Conservation (phyloP, 208 protist genomes). For the Entamoeba histolytica region DNA sequence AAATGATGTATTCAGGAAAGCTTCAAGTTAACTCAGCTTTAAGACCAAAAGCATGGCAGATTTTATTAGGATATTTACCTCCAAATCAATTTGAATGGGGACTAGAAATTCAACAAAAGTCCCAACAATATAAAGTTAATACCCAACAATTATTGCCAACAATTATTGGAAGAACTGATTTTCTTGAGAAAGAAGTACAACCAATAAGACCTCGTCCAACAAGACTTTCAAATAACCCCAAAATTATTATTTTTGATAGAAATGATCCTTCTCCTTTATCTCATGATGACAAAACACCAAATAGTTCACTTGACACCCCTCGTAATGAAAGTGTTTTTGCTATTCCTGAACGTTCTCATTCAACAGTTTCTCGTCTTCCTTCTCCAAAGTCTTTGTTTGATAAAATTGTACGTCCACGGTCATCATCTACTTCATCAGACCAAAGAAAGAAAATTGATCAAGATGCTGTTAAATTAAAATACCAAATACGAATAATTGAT, state of each 20-base stretch:
- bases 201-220: too few relatives aligned
- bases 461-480: not conserved
- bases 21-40: not conserved
- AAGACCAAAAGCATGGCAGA: not conserved
- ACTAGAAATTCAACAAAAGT: not conserved
- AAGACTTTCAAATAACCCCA: too few relatives aligned
- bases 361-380: not conserved
- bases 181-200: not conserved
- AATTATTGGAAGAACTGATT: not conserved
- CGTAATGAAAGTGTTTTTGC: too few relatives aligned
- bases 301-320: too few relatives aligned
- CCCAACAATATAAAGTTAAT: not conserved
- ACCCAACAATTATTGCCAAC: not conserved
- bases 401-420: not conserved
- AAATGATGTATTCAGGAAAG: not conserved
- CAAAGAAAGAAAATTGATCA: not conserved
- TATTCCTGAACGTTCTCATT: not conserved
- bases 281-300: too few relatives aligned
- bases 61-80: not conserved
- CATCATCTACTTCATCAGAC: not conserved
- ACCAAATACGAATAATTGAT: not conserved
- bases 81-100: not conserved
- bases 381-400: not conserved
- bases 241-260: too few relatives aligned
- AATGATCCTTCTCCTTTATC: too few relatives aligned